phyloP scores from a whole-genome alignment of 371 early-diverging fungal species.

The Umbelopsis sp. region DNA sequence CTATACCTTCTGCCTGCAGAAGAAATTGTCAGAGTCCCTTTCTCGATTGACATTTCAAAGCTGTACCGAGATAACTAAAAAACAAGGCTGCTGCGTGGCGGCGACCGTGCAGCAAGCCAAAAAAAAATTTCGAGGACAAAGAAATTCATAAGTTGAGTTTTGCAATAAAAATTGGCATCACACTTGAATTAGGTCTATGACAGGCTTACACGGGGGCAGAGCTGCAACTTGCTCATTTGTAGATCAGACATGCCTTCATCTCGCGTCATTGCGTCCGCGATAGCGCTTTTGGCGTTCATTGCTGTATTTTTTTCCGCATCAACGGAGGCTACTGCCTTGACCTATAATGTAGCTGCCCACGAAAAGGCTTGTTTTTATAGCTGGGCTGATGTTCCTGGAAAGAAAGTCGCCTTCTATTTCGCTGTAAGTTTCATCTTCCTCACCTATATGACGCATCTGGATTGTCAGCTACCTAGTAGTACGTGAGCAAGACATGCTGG shows the following conservation, averaged over 20 bases:
- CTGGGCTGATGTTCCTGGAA: conserved; percentile 66
- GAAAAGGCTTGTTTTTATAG: conserved; percentile 86
- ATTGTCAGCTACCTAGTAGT: no score
- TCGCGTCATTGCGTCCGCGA: conserved; percentile 9
- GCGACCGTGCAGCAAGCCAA: not conserved
- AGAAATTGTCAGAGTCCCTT: conserved; percentile 14
- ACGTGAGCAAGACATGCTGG: no score
- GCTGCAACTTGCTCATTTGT: not conserved
- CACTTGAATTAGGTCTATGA: no score
- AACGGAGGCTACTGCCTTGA: conserved; percentile 68
- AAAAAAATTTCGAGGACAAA: not conserved
- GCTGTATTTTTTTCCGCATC: conserved; percentile 10
- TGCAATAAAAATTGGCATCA: not conserved
- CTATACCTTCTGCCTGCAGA: conserved; percentile 13
- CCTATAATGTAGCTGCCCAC: conserved; percentile 86
- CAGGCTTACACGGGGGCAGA: no score
- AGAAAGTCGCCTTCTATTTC: conserved; percentile 95
- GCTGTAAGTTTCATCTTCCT: conserved; percentile 69
- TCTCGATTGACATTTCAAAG: conserved; percentile 5
- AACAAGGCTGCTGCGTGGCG: not conserved
- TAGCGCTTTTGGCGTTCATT: conserved; percentile 10
- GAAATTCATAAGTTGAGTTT: not conserved
- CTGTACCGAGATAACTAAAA: not conserved
- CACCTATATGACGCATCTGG: not conserved
- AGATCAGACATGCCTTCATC: conserved; percentile 12